These are phyloP conservation scores for Pleurotus djamor DNA, from an alignment of 768 basidiomycete species.

Conservation along the genomic window DNA sequence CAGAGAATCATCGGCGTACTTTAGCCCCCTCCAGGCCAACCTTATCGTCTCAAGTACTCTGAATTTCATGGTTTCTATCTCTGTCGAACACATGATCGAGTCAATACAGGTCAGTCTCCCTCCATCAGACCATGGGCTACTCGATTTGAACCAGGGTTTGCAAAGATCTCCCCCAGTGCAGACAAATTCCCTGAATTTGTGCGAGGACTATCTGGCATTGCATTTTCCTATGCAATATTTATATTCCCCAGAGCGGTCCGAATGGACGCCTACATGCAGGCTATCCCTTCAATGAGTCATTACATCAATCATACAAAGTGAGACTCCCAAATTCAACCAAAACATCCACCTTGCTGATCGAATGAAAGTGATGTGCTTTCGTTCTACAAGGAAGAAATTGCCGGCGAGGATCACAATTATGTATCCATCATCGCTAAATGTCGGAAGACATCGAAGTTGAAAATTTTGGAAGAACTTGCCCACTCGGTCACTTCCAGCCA, in stretches of 20 bases:
- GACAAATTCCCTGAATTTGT: too few relatives aligned
- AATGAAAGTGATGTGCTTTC: constrained; percentile 1
- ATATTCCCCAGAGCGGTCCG: not conserved
- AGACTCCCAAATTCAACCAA: not conserved
- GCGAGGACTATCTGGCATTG: not conserved
- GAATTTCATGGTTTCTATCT: too few relatives aligned
- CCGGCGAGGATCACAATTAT: constrained; percentile 1
- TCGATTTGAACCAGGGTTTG: too few relatives aligned
- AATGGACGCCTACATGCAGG: not conserved
- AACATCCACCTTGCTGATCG: not conserved
- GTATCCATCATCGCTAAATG: not conserved
- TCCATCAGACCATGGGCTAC: too few relatives aligned
- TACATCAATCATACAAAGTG: not conserved
- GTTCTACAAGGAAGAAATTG: constrained; percentile 6
- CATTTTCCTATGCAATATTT: not conserved
- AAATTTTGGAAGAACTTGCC: not conserved
- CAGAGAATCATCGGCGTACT: too few relatives aligned
- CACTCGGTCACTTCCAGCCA: not conserved
- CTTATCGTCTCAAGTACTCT: too few relatives aligned
- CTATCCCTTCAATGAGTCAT: not conserved
- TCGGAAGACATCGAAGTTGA: not conserved
- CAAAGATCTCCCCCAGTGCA: too few relatives aligned
- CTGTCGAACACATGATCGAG: too few relatives aligned
- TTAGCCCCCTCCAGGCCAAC: too few relatives aligned
- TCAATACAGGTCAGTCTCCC: too few relatives aligned